phyloP scores from a whole-genome alignment of 306 rosid genomes.

The Gastrolobium bilobum region DNA sequence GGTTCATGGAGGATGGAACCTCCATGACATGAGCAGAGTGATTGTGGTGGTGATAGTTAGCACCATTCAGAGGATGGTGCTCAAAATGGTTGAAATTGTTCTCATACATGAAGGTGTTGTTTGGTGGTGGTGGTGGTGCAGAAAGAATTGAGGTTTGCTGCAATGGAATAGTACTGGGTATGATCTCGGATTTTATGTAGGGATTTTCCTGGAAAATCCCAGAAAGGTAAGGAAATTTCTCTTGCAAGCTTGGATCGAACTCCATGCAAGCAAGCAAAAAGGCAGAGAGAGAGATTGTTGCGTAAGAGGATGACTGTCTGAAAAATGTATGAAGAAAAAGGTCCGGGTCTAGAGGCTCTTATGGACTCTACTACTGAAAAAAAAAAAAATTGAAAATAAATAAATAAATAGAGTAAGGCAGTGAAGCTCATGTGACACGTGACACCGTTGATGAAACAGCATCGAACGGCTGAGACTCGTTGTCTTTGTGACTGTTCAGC shows the following conservation, averaged over 20 bases:
- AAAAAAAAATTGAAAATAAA: conserved; percentile 5
- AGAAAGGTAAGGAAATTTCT: conserved; percentile 39
- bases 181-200: conserved; percentile 16
- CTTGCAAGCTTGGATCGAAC: conserved; percentile 40
- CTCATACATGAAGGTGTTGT: conserved; percentile 37
- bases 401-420: not conserved
- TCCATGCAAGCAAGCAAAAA: conserved; percentile 52
- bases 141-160: not conserved
- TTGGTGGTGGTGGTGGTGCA: not conserved
- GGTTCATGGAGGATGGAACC: conserved; percentile 44
- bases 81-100: conserved; percentile 33
- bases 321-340: not conserved
- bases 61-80: conserved; percentile 8
- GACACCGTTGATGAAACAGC: not conserved
- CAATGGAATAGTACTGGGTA: not conserved
- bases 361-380: conserved; percentile 31
- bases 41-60: conserved; percentile 1
- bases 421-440: conserved; percentile 32
- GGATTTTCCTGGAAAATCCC: conserved; percentile 43
- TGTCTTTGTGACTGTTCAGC: conserved; percentile 59
- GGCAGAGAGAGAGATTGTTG: not conserved
- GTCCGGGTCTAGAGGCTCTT: conserved; percentile 4
- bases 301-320: not conserved
- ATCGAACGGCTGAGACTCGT: conserved; percentile 58
- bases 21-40: conserved; percentile 1